A percentile compares a stretch with the other conserved stretches of the same genome.
phyloP scores from a whole-genome alignment of 768 basidiomycete genomes.

The Mrakia hoshinonis region DNA sequence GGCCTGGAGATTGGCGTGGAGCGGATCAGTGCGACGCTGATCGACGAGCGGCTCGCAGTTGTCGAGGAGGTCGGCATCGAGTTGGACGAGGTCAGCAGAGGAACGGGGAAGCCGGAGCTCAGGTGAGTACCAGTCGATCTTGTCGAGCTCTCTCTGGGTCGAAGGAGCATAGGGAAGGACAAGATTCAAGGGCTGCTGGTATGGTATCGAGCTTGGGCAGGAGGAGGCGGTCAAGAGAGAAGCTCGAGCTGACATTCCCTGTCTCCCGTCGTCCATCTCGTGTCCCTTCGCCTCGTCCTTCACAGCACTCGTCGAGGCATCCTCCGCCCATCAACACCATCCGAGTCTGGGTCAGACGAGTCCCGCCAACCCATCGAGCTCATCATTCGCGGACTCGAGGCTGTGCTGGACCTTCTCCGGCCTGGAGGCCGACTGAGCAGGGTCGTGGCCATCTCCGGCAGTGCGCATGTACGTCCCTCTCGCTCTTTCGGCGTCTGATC shows the following conservation, averaged over 20 bases:
- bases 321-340: slow-evolving; percentile 62
- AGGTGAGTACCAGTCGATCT: slow-evolving; percentile 53
- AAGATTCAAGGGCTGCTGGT: no score
- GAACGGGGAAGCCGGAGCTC: slow-evolving; percentile 52
- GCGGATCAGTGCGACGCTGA: slow-evolving; percentile 70
- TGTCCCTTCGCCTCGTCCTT: neutral
- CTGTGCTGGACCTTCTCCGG: slow-evolving; percentile 42
- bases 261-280: neutral
- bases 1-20: slow-evolving; percentile 79
- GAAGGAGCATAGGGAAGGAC: neutral
- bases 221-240: no score
- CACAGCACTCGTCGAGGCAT: slow-evolving; percentile 76
- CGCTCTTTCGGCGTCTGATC: neutral
- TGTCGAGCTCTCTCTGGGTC: neutral
- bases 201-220: no score
- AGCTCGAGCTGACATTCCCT: no score
- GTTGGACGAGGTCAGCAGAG: slow-evolving; percentile 57
- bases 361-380: slow-evolving; percentile 82
- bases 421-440: slow-evolving; percentile 60
- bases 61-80: slow-evolving; percentile 74
- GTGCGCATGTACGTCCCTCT: slow-evolving; percentile 56
- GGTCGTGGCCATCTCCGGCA: slow-evolving; percentile 67
- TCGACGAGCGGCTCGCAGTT: slow-evolving; percentile 72
- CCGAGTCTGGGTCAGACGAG: slow-evolving; percentile 47
- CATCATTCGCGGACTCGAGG: slow-evolving; percentile 81